Evolutionary conservation across 805 yeast genomes (phyloP).

Genomic region (Lipomyces sp.): DNA sequence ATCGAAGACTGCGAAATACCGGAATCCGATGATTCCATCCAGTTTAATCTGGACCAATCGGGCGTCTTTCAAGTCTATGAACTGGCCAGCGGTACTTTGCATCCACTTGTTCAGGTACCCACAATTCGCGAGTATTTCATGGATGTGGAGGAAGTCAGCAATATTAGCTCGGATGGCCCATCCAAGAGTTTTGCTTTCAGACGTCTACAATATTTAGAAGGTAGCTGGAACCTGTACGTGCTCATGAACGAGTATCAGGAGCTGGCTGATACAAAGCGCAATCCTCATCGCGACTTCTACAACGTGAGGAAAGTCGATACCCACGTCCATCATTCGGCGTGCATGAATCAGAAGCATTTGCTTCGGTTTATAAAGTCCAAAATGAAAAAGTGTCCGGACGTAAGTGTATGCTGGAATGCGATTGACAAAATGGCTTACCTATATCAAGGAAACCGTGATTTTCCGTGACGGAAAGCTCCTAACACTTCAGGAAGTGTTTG

Average conservation of each 20-base stretch:
- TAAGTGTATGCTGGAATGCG: slow-evolving; percentile 2
- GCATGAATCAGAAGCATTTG: slow-evolving; percentile 98
- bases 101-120: slow-evolving; percentile 52
- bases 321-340: slow-evolving; percentile 98
- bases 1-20: slow-evolving; percentile 63
- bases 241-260: slow-evolving; percentile 92
- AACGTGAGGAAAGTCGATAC: slow-evolving; percentile 97
- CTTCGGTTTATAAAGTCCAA: slow-evolving; percentile 93
- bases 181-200: slow-evolving; percentile 94
- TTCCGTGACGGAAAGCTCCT: slow-evolving; percentile 89
- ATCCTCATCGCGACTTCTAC: slow-evolving; percentile 97
- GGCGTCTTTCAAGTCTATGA: slow-evolving; percentile 72
- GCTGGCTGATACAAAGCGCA: slow-evolving; percentile 82
- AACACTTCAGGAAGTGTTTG: slow-evolving; percentile 86
- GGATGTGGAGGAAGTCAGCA: slow-evolving; percentile 76
- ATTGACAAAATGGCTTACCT: not conserved
- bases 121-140: slow-evolving; percentile 80
- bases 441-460: slow-evolving; percentile 74
- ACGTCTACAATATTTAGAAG: slow-evolving; percentile 90
- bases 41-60: slow-evolving; percentile 58
- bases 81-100: slow-evolving; percentile 40
- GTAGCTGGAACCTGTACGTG: slow-evolving; percentile 92
- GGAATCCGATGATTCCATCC: slow-evolving; percentile 48
- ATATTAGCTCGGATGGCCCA: slow-evolving; percentile 90
- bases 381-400: slow-evolving; percentile 77